Evolutionary conservation across 768 basidiomycete species (phyloP).

Genomic region (Russula olivacea): DNA sequence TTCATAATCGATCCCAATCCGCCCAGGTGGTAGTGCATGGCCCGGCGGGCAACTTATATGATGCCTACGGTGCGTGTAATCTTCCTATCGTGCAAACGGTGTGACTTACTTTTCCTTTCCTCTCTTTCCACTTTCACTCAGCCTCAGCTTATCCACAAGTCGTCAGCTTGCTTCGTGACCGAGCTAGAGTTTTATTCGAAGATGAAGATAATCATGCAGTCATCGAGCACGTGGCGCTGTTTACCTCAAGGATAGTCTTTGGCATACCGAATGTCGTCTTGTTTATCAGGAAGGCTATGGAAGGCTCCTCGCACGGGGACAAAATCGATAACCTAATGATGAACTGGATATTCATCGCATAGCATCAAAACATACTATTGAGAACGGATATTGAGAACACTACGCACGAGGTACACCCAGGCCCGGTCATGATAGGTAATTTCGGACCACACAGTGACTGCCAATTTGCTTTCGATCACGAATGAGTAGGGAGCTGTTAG

Average conservation of each 20-base stretch:
- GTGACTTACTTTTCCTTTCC: neutral
- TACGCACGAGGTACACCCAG: no score
- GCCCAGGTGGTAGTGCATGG: constrained; percentile 17
- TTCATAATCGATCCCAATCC: constrained; percentile 65
- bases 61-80: constrained; percentile 44
- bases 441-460: no score
- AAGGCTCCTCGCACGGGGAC: neutral
- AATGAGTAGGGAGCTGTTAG: neutral
- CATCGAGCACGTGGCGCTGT: neutral
- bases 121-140: constrained; percentile 26
- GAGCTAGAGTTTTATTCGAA: constrained; percentile 57
- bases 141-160: constrained; percentile 78
- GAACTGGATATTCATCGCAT: neutral
- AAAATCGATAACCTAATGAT: neutral
- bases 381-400: no score
- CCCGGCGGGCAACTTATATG: no score
- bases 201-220: neutral
- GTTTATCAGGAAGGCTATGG: neutral
- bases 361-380: neutral
- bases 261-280: neutral
- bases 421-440: neutral
- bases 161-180: constrained; percentile 48
- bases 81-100: no score
- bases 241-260: neutral
- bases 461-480: neutral